Evolutionary conservation across 2,329 filamentous ascomycete genomes (phyloP).

Genomic region (Colletotrichum liaoningense): DNA sequence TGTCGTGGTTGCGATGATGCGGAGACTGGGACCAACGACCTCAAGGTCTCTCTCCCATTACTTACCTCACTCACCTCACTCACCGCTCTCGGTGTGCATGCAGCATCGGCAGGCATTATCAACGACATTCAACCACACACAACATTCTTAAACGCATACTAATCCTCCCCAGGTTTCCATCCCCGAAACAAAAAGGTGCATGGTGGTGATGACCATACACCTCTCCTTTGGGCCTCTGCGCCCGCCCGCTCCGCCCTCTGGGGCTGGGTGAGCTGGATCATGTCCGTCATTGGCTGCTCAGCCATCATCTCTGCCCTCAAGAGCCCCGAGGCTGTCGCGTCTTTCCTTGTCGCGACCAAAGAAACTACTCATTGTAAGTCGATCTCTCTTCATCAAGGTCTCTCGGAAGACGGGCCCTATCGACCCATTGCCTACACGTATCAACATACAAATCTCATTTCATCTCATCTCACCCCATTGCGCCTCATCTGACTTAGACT

Average conservation of each 20-base stretch:
- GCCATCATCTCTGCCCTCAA: conserved; percentile 41
- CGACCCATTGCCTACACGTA: conserved; percentile 23
- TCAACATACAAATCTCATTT: neutral
- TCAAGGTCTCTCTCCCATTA: neutral
- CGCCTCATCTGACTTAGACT: neutral
- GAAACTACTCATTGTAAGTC: conserved; percentile 15
- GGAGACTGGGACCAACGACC: neutral
- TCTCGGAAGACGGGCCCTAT: too few species aligned
- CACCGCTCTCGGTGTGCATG: conserved; percentile 2
- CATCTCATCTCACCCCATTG: neutral
- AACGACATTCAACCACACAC: neutral
- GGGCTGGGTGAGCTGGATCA: conserved; percentile 55
- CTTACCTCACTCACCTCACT: neutral
- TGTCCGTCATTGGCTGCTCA: conserved; percentile 54
- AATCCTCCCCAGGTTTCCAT: conserved; percentile 15
- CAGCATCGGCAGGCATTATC: neutral
- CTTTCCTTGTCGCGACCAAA: conserved; percentile 23
- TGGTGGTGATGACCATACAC: conserved; percentile 55
- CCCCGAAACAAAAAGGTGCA: conserved; percentile 36
- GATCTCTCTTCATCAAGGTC: conserved; percentile 23
- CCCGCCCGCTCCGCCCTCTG: conserved; percentile 44
- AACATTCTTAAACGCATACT: neutral
- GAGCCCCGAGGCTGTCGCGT: conserved; percentile 31
- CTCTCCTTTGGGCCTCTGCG: conserved; percentile 44
- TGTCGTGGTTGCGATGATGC: neutral